Conservation (phyloP, 192 early-diverging fungal species). For the Chytriomyces sp. region DNA sequence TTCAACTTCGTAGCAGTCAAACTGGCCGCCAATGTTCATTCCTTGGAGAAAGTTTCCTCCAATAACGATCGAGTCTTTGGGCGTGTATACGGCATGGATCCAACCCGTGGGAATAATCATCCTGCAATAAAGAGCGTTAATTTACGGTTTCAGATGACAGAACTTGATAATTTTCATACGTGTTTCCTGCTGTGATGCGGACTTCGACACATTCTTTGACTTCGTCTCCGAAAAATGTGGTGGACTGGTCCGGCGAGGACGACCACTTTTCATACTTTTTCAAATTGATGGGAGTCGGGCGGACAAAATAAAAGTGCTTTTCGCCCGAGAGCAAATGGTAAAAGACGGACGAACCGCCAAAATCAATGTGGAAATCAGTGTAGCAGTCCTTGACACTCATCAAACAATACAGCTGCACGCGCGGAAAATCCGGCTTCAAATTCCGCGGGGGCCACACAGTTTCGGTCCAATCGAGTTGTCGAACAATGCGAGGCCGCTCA, state of each 20-base stretch:
- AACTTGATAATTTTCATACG: constrained; percentile 59
- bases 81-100: constrained; percentile 95
- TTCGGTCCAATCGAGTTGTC: constrained; percentile 88
- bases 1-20: constrained; percentile 77
- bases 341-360: constrained; percentile 84
- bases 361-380: constrained; percentile 79
- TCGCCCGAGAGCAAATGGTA: constrained; percentile 87
- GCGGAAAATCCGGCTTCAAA: constrained; percentile 71
- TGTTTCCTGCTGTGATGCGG: constrained; percentile 79
- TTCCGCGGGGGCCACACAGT: constrained; percentile 77
- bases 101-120: constrained; percentile 94
- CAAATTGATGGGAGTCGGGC: constrained; percentile 80
- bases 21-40: constrained; percentile 73
- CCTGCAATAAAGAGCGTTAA: constrained; percentile 1
- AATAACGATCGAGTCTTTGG: constrained; percentile 84
- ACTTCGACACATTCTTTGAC: constrained; percentile 82
- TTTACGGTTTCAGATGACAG: neutral
- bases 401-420: constrained; percentile 88
- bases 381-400: constrained; percentile 91
- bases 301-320: constrained; percentile 89
- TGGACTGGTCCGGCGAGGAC: constrained; percentile 80
- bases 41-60: constrained; percentile 94
- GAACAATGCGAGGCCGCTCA: constrained; percentile 79
- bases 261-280: constrained; percentile 91
- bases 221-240: constrained; percentile 82